phyloP scores from a whole-genome alignment of 805 yeast genomes.

The Novakomyces olei region DNA sequence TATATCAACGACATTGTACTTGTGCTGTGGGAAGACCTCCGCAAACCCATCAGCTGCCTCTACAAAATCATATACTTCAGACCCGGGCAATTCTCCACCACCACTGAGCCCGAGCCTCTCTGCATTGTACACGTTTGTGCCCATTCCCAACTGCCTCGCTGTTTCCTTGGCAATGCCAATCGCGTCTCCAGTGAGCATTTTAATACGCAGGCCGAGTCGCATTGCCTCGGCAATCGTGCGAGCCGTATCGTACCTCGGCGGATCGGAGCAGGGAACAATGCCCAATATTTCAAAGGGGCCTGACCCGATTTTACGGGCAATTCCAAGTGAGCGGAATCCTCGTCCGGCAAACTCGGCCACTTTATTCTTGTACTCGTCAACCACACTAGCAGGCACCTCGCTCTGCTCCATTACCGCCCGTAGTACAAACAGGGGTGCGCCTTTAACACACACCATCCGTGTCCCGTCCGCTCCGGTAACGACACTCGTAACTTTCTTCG shows the following conservation, averaged over 20 bases:
- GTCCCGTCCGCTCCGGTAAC: constrained; percentile 94
- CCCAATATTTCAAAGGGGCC: constrained; percentile 96
- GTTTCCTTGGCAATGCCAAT: constrained; percentile 98
- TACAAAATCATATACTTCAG: constrained; percentile 43
- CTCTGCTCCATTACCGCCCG: constrained; percentile 94
- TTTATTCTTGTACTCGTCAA: constrained; percentile 86
- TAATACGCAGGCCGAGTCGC: constrained; percentile 75
- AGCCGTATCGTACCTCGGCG: constrained; percentile 97
- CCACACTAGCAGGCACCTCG: constrained; percentile 83
- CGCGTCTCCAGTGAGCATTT: constrained; percentile 98
- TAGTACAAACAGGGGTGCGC: constrained; percentile 93
- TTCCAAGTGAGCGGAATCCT: constrained; percentile 97
- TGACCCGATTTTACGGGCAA: constrained; percentile 96
- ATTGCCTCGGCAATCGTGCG: constrained; percentile 82
- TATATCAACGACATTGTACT: constrained; percentile 43
- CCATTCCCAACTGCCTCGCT: constrained; percentile 90
- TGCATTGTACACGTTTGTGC: constrained; percentile 90
- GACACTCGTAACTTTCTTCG: constrained; percentile 85
- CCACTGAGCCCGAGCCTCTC: constrained; percentile 85
- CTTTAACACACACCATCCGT: constrained; percentile 86
- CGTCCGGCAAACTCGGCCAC: constrained; percentile 94
- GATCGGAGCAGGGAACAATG: constrained; percentile 97
- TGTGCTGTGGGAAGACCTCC: constrained; percentile 48
- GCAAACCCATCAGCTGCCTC: constrained; percentile 90
- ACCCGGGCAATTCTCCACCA: constrained; percentile 43